Evolutionary conservation across 2,329 filamentous ascomycete genomes (phyloP).

Genomic region (Trichoderma lentiforme): DNA sequence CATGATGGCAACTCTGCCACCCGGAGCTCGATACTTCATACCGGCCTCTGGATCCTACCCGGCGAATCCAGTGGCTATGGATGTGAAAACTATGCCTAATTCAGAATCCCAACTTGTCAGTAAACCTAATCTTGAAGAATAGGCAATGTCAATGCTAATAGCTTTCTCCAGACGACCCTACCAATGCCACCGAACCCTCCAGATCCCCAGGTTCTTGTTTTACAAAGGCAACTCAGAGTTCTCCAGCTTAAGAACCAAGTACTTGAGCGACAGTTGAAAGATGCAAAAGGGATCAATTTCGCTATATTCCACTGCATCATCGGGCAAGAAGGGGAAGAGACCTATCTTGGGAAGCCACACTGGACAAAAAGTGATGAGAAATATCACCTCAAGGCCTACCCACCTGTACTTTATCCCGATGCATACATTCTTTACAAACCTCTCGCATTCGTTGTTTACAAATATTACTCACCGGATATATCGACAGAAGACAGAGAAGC

Average conservation of each 20-base stretch:
- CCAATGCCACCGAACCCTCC: background rate
- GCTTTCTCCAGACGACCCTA: background rate
- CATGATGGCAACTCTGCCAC: background rate
- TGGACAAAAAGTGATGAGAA: background rate
- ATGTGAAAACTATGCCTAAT: background rate
- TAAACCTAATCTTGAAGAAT: background rate
- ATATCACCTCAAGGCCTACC: background rate
- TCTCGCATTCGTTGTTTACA: background rate
- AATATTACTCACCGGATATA: background rate
- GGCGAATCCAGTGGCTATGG: background rate
- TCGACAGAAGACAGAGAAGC: background rate
- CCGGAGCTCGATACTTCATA: background rate
- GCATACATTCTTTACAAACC: background rate
- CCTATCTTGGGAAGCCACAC: background rate
- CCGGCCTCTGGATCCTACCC: background rate
- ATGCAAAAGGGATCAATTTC: background rate
- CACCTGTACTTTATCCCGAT: background rate
- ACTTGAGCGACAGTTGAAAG: background rate
- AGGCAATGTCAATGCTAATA: background rate
- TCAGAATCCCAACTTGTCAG: background rate
- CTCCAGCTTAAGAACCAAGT: background rate
- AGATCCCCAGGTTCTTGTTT: background rate
- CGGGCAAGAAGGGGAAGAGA: background rate
- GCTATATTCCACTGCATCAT: background rate
- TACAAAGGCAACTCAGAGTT: background rate